These are phyloP conservation scores for Plasmodium inui DNA, from an alignment of 169 alveolate species.

Conservation along the genomic window DNA sequence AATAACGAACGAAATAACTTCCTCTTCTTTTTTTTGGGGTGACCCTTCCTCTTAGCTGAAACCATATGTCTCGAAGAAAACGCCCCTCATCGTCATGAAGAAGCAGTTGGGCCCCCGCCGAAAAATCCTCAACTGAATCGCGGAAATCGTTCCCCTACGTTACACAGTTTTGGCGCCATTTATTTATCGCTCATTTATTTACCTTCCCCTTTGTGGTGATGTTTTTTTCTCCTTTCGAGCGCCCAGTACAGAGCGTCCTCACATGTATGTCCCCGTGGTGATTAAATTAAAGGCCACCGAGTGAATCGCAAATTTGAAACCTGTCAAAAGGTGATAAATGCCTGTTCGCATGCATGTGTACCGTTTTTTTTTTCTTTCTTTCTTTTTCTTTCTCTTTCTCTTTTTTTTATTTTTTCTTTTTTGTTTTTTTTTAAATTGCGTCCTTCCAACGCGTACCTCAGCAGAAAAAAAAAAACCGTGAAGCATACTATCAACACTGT, in stretches of 20 bases:
- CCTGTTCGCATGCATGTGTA: background rate
- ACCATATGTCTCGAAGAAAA: conserved; percentile 84
- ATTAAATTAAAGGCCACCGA: background rate
- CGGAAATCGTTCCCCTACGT: background rate
- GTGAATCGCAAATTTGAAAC: background rate
- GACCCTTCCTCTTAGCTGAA: conserved; percentile 69
- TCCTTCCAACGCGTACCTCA: background rate
- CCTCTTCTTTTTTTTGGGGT: background rate
- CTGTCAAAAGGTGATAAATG: background rate
- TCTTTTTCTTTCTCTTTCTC: no score
- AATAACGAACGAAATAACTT: background rate
- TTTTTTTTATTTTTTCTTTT: no score
- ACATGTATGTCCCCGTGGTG: background rate
- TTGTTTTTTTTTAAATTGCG: background rate
- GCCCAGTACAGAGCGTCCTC: background rate
- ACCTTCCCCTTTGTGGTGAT: background rate
- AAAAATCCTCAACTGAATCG: conserved; percentile 34
- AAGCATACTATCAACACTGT: background rate
- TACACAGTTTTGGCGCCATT: background rate
- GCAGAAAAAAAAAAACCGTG: background rate
- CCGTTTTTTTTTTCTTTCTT: background rate
- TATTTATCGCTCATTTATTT: background rate
- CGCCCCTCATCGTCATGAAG: conserved; percentile 77
- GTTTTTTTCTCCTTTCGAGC: background rate
- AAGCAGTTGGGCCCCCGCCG: conserved; percentile 50